Conservation (phyloP, 768 basidiomycete genomes). For the Rhizopogon roseolus region DNA sequence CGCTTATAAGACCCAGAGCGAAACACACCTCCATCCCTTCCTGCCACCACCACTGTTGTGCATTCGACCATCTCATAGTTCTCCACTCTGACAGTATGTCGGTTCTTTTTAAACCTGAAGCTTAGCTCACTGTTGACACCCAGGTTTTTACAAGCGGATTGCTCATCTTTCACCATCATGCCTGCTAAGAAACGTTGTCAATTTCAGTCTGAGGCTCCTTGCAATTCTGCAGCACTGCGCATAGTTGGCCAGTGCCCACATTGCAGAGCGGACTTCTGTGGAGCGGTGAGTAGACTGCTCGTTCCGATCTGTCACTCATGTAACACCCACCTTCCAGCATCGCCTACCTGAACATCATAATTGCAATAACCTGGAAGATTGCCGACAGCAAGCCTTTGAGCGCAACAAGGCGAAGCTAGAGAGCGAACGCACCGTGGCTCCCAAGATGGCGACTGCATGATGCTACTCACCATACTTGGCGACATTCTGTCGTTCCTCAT, state of each 20-base stretch:
- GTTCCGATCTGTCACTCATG: conserved; percentile 9
- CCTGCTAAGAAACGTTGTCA: conserved; percentile 87
- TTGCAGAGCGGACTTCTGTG: conserved; percentile 76
- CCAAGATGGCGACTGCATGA: conserved; percentile 82
- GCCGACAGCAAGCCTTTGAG: conserved; percentile 83
- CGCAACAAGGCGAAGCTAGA: conserved; percentile 85
- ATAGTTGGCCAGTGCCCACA: conserved; percentile 84
- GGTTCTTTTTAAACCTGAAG: neutral
- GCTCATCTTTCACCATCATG: conserved; percentile 38
- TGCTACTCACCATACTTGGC: neutral
- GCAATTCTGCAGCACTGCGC: conserved; percentile 75
- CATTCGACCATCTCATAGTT: neutral
- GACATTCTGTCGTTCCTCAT: neutral
- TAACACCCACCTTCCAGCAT: conserved; percentile 45
- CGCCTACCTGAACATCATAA: conserved; percentile 86
- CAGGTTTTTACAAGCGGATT: conserved; percentile 1
- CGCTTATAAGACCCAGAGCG: conserved; percentile 17
- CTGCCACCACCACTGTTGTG: neutral
- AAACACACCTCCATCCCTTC: neutral
- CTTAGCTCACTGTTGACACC: neutral
- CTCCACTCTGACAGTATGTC: neutral
- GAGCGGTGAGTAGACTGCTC: conserved; percentile 45
- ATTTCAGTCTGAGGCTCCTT: conserved; percentile 46
- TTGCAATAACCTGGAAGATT: conserved; percentile 79
- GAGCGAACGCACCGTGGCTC: conserved; percentile 80